Percentiles rank a stretch among this genome's conserved stretches.
Evolutionary conservation across 441 rosid genomes (phyloP).

Genomic region (Breynia disticha): DNA sequence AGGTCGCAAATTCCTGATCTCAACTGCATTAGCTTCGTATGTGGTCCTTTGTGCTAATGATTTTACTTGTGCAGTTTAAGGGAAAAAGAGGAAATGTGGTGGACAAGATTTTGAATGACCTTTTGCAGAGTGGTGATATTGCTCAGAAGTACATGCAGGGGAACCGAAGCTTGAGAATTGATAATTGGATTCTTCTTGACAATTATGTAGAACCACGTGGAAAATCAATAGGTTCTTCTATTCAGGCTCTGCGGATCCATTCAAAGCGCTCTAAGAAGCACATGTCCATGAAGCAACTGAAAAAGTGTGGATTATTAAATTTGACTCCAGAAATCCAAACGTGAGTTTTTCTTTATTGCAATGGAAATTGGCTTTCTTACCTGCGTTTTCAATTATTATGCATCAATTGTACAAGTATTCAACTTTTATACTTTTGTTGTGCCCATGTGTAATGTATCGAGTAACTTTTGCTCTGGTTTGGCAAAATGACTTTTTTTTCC

Average conservation of each 20-base stretch:
- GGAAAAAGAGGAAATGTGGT: constrained; percentile 42
- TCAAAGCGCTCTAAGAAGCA: constrained; percentile 70
- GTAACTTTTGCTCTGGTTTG: no score
- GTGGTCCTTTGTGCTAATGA: background rate
- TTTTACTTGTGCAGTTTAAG: constrained; percentile 32
- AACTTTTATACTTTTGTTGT: background rate
- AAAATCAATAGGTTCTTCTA: constrained; percentile 30
- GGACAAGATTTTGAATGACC: constrained; percentile 56
- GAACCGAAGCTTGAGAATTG: constrained; percentile 48
- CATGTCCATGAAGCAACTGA: constrained; percentile 71
- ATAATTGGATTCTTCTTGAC: constrained; percentile 73
- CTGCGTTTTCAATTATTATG: no score
- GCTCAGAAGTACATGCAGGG: constrained; percentile 74
- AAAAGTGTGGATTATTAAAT: constrained; percentile 50
- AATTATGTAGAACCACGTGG: constrained; percentile 45
- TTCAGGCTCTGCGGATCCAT: constrained; percentile 33
- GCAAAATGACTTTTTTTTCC: no score
- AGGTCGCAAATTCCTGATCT: constrained; percentile 25
- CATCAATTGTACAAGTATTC: background rate
- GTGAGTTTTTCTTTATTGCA: constrained; percentile 33
- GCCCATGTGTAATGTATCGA: no score
- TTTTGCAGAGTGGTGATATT: constrained; percentile 71
- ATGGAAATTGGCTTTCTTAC: background rate
- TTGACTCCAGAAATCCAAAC: constrained; percentile 43
- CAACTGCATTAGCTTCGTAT: background rate